A percentile compares a stretch with the other conserved stretches of the same genome.
Conservation (phyloP, 805 yeast species). For the Deakozyma indianensis region DNA sequence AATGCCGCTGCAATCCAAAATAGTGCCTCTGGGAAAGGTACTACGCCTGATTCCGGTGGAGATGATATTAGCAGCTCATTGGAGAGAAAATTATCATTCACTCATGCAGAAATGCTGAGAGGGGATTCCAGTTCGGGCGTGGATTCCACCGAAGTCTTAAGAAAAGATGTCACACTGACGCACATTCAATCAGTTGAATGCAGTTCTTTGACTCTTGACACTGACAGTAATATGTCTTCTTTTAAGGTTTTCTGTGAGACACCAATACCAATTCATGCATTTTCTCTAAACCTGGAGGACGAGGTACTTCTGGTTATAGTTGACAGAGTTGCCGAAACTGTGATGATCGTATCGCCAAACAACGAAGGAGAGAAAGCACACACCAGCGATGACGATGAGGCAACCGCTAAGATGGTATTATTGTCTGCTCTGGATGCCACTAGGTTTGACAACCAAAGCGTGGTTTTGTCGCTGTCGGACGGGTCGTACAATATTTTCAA, state of each 20-base stretch:
- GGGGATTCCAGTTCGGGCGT: constrained; percentile 8
- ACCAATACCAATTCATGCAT: neutral
- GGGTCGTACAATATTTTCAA: constrained; percentile 29
- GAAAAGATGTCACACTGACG: constrained; percentile 61
- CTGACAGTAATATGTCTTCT: neutral
- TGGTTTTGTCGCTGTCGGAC: constrained; percentile 1
- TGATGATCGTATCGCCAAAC: neutral
- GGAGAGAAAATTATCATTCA: constrained; percentile 9
- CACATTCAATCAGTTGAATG: constrained; percentile 32
- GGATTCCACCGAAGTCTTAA: constrained; percentile 23
- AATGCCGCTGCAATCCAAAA: neutral
- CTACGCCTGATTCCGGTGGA: constrained; percentile 2
- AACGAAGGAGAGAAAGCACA: constrained; percentile 6
- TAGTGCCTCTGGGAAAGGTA: neutral
- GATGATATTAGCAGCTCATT: constrained; percentile 8
- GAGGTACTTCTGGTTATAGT: neutral
- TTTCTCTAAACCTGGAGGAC: neutral
- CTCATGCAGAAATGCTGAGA: constrained; percentile 10
- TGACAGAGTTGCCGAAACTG: neutral
- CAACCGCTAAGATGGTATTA: constrained; percentile 16
- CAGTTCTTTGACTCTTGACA: neutral
- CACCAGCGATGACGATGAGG: constrained; percentile 17
- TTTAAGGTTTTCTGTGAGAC: neutral
- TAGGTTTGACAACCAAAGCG: neutral
- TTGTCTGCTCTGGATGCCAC: neutral